These are phyloP conservation scores for Ensete glaucum DNA, from an alignment of 176 grass and related monocot species.

Conservation along the genomic window DNA sequence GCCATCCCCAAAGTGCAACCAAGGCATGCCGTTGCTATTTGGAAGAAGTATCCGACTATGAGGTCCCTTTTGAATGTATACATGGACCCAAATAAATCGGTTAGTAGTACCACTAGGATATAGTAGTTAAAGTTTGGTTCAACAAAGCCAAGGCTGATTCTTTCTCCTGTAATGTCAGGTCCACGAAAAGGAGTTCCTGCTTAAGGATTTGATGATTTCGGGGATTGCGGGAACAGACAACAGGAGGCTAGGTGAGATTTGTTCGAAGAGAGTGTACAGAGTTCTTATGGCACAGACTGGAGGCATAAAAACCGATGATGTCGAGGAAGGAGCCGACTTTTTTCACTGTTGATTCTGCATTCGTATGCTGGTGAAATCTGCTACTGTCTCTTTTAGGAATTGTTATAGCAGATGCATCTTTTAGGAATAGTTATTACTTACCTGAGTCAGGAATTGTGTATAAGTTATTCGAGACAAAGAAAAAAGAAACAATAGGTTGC, in stretches of 20 bases:
- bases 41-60: constrained; percentile 77
- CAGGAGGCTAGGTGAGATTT: constrained; percentile 49
- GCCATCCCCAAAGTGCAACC: constrained; percentile 63
- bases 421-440: no score
- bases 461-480: no score
- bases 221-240: constrained; percentile 33
- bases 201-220: constrained; percentile 56
- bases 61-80: constrained; percentile 74
- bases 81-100: constrained; percentile 68
- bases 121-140: neutral
- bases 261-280: constrained; percentile 60
- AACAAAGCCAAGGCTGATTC: constrained; percentile 1
- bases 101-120: constrained; percentile 24
- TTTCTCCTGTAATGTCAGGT: constrained; percentile 33
- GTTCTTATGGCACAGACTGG: constrained; percentile 68
- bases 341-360: constrained; percentile 10
- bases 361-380: no score
- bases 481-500: no score
- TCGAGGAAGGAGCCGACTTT: constrained; percentile 36
- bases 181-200: constrained; percentile 61
- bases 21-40: constrained; percentile 50
- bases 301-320: constrained; percentile 32
- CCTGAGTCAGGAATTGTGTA: no score
- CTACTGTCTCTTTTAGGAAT: no score
- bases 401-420: no score